Base-by-base conservation (phyloP, 805 yeast genomes). In the Yamadazyma kitorensis region DNA sequence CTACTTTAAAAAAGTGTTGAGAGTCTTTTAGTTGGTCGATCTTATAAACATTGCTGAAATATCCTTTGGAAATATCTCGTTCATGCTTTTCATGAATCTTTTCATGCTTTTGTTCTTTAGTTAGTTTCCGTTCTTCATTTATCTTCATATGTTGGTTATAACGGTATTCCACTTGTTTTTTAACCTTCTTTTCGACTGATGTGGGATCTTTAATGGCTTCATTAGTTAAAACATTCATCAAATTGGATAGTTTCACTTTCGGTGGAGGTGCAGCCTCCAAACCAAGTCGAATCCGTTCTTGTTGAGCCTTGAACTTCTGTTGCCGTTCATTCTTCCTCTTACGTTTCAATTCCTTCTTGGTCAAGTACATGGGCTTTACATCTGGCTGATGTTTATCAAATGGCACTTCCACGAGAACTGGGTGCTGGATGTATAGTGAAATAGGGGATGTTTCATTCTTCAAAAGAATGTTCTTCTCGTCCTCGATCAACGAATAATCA, bases 141-240 rank as follows among this genome's bases (percentile, higher is more conserved):
- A 54, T 69, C 25, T 56, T 57, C 41, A 74, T 67, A 59, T 93
- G 99, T 24, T 61, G 56, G 10, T 58, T 43, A 21, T 61, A 64
- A 19, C 98, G 66, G 27, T 75, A 73, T 24, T 72, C 78, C 4
- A 87, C 82, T 41, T 89, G 93, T 16, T 64, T 56, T 27, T 74
- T 67, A 0, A 93, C 96, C 32, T 70, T 58, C 55, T 69, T 66
- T 51, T 91, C 98, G 45, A 88, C 81, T 3, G 77, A 77, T 0
- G 98, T 91, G 1, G 98, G 98, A 52, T 93, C 95, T 39, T 74
- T 69, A 30, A 89, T 82, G 5, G 93, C 86, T 38, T 86, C 94
- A 47, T 85, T 78, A 2, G 97, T 86, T 31, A 84, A 64, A 0
- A 87, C 95, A 47, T 74, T 82, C 88, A 87, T 86, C 57, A 93